Percentiles rank a stretch among this genome's conserved stretches.
Conservation (phyloP, 2,329 filamentous ascomycete genomes). For the Fusarium veterinarium region DNA sequence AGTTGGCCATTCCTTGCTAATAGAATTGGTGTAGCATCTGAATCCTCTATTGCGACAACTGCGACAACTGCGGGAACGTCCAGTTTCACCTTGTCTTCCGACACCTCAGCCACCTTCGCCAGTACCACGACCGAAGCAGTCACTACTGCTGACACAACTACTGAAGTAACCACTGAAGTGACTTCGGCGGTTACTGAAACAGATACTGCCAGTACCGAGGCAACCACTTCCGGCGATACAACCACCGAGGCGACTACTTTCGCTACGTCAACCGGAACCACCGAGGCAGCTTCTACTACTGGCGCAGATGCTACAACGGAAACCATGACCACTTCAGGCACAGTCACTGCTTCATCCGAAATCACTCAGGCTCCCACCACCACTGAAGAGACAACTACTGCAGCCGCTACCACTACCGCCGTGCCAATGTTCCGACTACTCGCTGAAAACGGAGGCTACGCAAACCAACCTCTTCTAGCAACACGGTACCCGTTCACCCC, state of each 20-base stretch:
- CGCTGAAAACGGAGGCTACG: not conserved
- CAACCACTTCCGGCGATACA: not conserved
- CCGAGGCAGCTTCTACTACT: not conserved
- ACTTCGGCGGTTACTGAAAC: not conserved
- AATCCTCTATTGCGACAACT: not conserved
- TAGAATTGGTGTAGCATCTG: not conserved
- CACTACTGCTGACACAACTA: not conserved
- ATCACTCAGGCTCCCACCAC: not conserved
- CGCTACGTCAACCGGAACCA: not conserved
- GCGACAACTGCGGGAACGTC: not conserved
- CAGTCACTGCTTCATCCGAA: not conserved
- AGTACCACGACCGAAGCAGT: not conserved
- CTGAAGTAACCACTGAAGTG: not conserved
- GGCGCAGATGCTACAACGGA: not conserved
- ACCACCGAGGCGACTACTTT: not conserved
- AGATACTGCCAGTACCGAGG: not conserved
- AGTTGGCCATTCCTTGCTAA: fast-evolving
- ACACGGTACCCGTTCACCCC: no score
- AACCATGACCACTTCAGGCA: not conserved
- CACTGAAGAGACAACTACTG: not conserved
- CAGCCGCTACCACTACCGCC: not conserved
- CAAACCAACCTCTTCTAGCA: not conserved
- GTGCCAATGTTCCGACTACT: not conserved
- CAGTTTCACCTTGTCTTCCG: not conserved
- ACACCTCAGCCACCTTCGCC: not conserved